These are phyloP conservation scores for Neurospora sp. DNA, from an alignment of 495 filamentous ascomycete species.

Conservation along the genomic window DNA sequence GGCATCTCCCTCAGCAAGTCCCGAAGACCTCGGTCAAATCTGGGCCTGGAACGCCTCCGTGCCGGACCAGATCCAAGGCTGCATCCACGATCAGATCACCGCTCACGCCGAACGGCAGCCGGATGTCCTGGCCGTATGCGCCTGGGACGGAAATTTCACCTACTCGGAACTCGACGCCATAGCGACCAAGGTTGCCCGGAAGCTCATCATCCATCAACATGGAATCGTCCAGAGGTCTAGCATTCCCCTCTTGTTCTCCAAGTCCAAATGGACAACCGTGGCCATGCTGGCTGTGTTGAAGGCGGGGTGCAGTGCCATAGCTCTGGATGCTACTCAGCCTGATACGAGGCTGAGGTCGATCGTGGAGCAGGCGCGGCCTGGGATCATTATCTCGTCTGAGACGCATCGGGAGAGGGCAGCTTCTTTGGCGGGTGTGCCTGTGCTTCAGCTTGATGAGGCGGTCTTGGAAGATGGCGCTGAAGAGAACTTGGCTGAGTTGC, in stretches of 20 bases:
- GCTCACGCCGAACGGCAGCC: slow-evolving; percentile 7
- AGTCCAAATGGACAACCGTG: slow-evolving; percentile 45
- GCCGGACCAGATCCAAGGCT: slow-evolving; percentile 9
- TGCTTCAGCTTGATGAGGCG: neutral
- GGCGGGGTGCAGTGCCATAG: slow-evolving; percentile 47
- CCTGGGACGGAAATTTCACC: slow-evolving; percentile 47
- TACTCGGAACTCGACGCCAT: slow-evolving; percentile 38
- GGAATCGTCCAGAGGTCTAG: slow-evolving; percentile 42
- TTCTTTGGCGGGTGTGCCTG: neutral
- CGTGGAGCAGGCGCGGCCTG: neutral
- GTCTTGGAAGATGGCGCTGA: neutral
- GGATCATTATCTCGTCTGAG: neutral
- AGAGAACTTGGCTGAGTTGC: neutral
- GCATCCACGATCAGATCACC: slow-evolving; percentile 19
- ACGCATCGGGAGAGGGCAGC: neutral
- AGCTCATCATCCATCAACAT: slow-evolving; percentile 20
- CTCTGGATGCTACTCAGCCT: slow-evolving; percentile 46
- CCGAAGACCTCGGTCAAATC: slow-evolving; percentile 1
- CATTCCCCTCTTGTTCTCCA: slow-evolving; percentile 48
- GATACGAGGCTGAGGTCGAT: slow-evolving; percentile 30
- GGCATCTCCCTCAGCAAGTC: neutral
- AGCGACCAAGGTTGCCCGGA: slow-evolving; percentile 33
- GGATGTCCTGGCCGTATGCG: slow-evolving; percentile 13
- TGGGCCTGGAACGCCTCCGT: slow-evolving; percentile 10
- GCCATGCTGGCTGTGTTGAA: slow-evolving; percentile 46